Evolutionary conservation across 2,329 filamentous ascomycete genomes (phyloP).

Genomic region (Microsporum canis): DNA sequence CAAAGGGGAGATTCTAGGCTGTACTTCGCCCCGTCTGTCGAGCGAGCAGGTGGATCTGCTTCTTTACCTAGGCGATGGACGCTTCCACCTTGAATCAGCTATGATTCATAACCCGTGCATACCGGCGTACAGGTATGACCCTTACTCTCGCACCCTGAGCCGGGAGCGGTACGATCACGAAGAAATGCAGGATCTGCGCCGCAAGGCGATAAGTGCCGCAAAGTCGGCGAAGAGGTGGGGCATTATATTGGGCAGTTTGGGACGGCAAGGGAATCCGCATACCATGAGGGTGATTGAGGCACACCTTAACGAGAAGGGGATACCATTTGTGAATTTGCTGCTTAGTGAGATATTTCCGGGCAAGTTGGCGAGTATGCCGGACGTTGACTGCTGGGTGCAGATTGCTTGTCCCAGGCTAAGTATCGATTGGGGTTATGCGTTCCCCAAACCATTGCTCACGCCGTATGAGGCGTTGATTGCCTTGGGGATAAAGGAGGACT

Average conservation of each 20-base stretch:
- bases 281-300: slow-evolving; percentile 80
- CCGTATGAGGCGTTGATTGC: slow-evolving; percentile 91
- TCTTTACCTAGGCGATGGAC: slow-evolving; percentile 80
- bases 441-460: slow-evolving; percentile 74
- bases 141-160: slow-evolving; percentile 84
- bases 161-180: slow-evolving; percentile 85
- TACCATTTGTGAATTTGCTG: slow-evolving; percentile 73
- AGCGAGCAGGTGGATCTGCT: slow-evolving; percentile 59
- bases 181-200: slow-evolving; percentile 74
- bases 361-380: slow-evolving; percentile 83
- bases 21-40: slow-evolving; percentile 70
- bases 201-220: slow-evolving; percentile 64
- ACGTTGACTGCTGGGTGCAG: slow-evolving; percentile 97
- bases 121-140: slow-evolving; percentile 91
- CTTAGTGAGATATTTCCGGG: slow-evolving; percentile 94
- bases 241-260: slow-evolving; percentile 82
- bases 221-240: slow-evolving; percentile 80
- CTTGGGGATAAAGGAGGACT: slow-evolving; percentile 67
- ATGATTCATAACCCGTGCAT: slow-evolving; percentile 96
- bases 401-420: slow-evolving; percentile 93
- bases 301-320: slow-evolving; percentile 56
- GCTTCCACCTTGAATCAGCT: slow-evolving; percentile 93
- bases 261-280: slow-evolving; percentile 88
- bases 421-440: slow-evolving; percentile 98
- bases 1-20: slow-evolving; percentile 94